Evolutionary conservation across 306 rosid genomes (phyloP), one percentile per base, ranked within the genome.

Genomic region (Prunus kanzakura): DNA sequence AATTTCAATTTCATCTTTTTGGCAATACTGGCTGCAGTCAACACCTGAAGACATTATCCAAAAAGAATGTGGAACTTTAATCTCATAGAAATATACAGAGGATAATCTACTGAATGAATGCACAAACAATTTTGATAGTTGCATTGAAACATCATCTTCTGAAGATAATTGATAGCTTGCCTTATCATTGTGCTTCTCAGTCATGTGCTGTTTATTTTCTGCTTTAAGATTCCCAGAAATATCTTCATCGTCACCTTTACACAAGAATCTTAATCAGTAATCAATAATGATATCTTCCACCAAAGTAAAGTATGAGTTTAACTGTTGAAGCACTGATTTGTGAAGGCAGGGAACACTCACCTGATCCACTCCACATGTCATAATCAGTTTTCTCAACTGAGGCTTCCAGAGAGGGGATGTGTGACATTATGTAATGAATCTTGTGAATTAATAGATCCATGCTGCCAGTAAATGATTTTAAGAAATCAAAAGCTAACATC

Each of bases 1-100:
- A 95, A 92, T 82, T 95, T 92, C 64, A 83, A 82, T 81, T 86
- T 88, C 92, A 90, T 91, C 88, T 80, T 92, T 85, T 88, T 92
- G 55, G 81, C 80, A 72, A 91, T 78, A 72, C 70, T 91, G 65
- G 84, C 79, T 32, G 90, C 84, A 50, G 89, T 82, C 71, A 88
- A 70, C 61, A 58, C 90, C 99, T 92, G 76, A 68, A 75, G 22
- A 67, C 76, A 79, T 62, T 76, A 75, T 9, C n/a, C 50, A 35
- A 80, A 67, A 85, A 43, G 30, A 55, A 61, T 9, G 3, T 10
- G 25, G 3, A 41, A n/a, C 18, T 14, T 38, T 27, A 67, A 47
- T 57, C 46, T 70, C 68, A 18, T 35, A 60, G 32, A 52, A 54
- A 67, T 72, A 58, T 25, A 68, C 7, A 73, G 65, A 60, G 58